phyloP scores from a whole-genome alignment of 176 grass and related monocot genomes.

The Oryza coarctata region DNA sequence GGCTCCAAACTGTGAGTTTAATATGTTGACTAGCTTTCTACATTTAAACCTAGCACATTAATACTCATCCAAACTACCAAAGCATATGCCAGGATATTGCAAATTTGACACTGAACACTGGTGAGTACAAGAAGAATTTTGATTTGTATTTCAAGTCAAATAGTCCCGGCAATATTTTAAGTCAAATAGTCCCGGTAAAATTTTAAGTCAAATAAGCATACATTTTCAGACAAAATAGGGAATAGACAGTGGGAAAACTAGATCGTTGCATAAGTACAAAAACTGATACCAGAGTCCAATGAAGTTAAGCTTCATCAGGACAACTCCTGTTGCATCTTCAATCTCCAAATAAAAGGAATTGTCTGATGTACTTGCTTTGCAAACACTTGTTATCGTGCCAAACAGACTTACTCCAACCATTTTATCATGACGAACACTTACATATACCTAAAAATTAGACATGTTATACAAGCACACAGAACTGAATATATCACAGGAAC shows the following conservation, averaged over 20 bases:
- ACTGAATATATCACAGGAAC: constrained; percentile 6
- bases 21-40: background rate
- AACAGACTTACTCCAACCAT: constrained; percentile 81
- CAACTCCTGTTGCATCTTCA: constrained; percentile 72
- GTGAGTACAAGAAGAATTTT: background rate
- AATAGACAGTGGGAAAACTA: background rate
- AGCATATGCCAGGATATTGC: background rate
- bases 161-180: background rate
- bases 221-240: background rate
- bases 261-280: background rate
- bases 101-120: background rate
- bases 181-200: background rate
- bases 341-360: constrained; percentile 66
- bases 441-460: constrained; percentile 53
- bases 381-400: constrained; percentile 64
- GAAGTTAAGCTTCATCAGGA: constrained; percentile 71
- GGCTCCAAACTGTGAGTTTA: background rate
- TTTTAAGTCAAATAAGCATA: constrained; percentile 1
- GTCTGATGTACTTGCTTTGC: constrained; percentile 52
- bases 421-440: constrained; percentile 72
- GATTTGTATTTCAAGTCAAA: background rate
- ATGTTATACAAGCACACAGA: constrained; percentile 8
- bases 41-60: background rate
- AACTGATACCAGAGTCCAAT: constrained; percentile 59
- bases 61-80: background rate